Base-by-base conservation (phyloP, 1,284 basidiomycete genomes). In the Chondrostereum purpureum region DNA sequence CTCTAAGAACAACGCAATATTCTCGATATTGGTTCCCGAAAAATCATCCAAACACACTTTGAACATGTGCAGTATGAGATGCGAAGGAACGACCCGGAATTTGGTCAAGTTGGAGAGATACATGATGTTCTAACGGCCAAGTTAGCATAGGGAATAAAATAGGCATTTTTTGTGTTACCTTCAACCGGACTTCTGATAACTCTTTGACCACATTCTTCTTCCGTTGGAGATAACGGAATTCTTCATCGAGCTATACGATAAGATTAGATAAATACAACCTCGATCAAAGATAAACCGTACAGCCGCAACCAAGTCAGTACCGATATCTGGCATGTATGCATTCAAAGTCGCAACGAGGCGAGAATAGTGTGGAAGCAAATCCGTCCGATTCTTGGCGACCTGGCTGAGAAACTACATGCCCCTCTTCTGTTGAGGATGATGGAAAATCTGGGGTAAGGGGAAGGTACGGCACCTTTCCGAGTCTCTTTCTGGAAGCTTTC, bases 1-100 rank as follows among this genome's bases (percentile, higher is more conserved):
- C 65, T 99, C 96, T 37, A 99, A 70, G 2, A 99, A 68, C 50
- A 93, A 77, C 13, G 94, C 90, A 16, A 98, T 75, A 58, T 93
- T 96, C 57, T 99, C 96, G 35, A 99, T 79, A 59, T 97, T 98
- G 22, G 83, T 83, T 1, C 87, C 88, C 3, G 85, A 84, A 59
- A 99, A 93, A 61, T 98, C 93, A 58, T 98, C 95, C 55, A 99
- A 68, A 63, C 92, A 96, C 39, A 95, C 90, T 77, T 98, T 98
- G 71, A 96, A 88, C 52, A 92, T 88, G 62, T 99, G 94, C 42
- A 99, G 71, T 56, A 98, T 93, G 46, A 94, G 73, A 62, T 98
- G 92, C 0, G 86, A 72, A 6, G 92, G 93, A 5, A 96, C 88
- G n/a, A 99, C 82, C 37, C 79, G 75, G 67, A 99, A 99, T 67